These are phyloP conservation scores for Chlorokybus atmophyticus DNA, from an alignment of 139 green algal genomes.

Conservation along the genomic window DNA sequence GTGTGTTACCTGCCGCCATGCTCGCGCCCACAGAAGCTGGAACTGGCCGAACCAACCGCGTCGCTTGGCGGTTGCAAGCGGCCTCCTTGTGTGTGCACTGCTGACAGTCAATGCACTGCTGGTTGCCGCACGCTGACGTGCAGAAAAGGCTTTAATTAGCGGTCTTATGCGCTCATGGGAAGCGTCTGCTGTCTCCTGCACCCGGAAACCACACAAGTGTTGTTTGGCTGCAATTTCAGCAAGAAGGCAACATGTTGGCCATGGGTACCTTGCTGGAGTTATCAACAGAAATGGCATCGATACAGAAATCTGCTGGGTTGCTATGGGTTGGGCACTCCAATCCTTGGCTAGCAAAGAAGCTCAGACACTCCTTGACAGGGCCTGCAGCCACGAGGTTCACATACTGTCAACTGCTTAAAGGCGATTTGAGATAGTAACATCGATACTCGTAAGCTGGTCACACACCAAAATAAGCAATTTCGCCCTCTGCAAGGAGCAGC, in stretches of 20 bases:
- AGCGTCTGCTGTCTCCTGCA: too few species aligned
- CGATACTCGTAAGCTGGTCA: too few species aligned
- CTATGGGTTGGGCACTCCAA: conserved; percentile 17
- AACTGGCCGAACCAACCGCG: conserved; percentile 4
- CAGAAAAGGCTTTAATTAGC: conserved; percentile 7
- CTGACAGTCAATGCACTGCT: neutral
- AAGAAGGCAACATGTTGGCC: too few species aligned
- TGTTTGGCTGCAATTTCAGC: too few species aligned
- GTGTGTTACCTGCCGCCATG: conserved; percentile 12
- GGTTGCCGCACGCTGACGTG: neutral
- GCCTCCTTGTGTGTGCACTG: neutral
- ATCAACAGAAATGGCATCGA: conserved; percentile 77
- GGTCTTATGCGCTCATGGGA: conserved; percentile 31
- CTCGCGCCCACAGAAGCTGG: conserved; percentile 4
- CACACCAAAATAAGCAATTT: conserved; percentile 16
- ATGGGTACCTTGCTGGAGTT: conserved; percentile 40
- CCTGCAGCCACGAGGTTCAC: too few species aligned
- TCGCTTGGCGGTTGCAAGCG: neutral
- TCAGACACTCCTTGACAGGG: conserved; percentile 22
- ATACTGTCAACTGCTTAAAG: too few species aligned
- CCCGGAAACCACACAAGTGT: too few species aligned
- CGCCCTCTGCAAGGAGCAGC: conserved; percentile 49
- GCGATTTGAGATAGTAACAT: too few species aligned
- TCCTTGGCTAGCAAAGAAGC: conserved; percentile 52
- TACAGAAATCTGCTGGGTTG: conserved; percentile 61